phyloP scores from a whole-genome alignment of 495 filamentous ascomycete species.

The Astrothelium subdiscretum region DNA sequence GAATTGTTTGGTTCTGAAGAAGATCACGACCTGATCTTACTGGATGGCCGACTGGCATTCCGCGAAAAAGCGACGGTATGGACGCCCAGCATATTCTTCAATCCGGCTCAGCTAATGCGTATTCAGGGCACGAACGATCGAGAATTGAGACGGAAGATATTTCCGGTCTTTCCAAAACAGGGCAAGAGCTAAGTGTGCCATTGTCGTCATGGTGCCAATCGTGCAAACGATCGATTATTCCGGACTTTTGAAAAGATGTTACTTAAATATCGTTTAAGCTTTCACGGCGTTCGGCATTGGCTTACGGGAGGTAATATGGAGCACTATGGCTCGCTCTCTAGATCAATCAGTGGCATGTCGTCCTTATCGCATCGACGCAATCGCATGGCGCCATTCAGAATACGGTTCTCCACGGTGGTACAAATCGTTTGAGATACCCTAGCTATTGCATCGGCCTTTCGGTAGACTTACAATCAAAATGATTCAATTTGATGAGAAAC shows the following conservation, averaged over 20 bases:
- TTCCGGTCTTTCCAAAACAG: background rate
- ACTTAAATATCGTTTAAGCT: background rate
- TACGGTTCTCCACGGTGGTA: too few species aligned
- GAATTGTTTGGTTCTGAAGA: constrained; percentile 16
- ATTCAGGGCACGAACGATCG: constrained; percentile 4
- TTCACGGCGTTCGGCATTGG: background rate
- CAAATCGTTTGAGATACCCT: too few species aligned
- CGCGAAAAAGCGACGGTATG: constrained; percentile 16
- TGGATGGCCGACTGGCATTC: constrained; percentile 16
- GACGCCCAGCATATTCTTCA: background rate
- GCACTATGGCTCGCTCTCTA: background rate
- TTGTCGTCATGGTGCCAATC: background rate
- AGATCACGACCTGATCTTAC: constrained; percentile 7
- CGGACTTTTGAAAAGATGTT: background rate
- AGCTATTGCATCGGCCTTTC: too few species aligned
- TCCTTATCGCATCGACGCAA: too few species aligned
- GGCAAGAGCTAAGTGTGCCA: background rate
- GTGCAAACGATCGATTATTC: background rate
- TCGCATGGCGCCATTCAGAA: too few species aligned
- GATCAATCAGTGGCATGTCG: too few species aligned
- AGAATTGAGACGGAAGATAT: constrained; percentile 2
- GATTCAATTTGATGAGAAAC: background rate
- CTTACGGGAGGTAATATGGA: background rate
- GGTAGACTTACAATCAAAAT: too few species aligned
- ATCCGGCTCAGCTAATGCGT: background rate